Conservation (phyloP, 2,329 filamentous ascomycete species). For the Talaromyces sp. region DNA sequence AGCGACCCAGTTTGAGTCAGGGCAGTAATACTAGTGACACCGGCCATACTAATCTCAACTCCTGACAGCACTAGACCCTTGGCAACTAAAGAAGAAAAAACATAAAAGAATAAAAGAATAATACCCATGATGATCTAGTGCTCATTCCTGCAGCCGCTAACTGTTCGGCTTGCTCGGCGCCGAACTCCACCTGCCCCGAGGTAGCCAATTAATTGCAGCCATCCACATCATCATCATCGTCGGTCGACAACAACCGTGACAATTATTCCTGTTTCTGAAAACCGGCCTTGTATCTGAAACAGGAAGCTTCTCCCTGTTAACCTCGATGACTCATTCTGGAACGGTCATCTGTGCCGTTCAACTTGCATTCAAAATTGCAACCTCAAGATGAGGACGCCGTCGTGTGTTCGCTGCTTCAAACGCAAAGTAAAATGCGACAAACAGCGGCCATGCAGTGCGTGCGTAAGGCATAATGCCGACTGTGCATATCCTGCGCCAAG, state of each 20-base stretch:
- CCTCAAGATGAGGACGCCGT: neutral
- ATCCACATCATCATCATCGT: no score
- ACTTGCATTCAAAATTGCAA: no score
- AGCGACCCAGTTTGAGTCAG: neutral
- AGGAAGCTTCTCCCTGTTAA: no score
- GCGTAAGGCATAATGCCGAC: neutral
- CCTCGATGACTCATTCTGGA: no score
- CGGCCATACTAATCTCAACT: neutral
- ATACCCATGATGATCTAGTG: neutral
- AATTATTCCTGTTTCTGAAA: no score
- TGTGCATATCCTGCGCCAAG: neutral
- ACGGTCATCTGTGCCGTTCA: no score
- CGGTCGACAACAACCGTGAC: no score
- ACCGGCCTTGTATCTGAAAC: no score
- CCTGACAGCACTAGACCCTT: neutral
- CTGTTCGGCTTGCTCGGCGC: neutral
- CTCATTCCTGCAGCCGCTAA: no score
- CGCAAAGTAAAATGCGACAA: constrained; percentile 6
- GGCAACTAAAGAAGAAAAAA: neutral
- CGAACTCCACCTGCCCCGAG: no score
- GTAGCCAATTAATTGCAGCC: no score
- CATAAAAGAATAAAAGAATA: neutral
- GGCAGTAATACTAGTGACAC: neutral
- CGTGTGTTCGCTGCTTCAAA: constrained; percentile 3
- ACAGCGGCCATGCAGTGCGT: neutral